Evolutionary conservation across 371 early-diverging fungal species (phyloP).

Genomic region (Mortierella sp.): DNA sequence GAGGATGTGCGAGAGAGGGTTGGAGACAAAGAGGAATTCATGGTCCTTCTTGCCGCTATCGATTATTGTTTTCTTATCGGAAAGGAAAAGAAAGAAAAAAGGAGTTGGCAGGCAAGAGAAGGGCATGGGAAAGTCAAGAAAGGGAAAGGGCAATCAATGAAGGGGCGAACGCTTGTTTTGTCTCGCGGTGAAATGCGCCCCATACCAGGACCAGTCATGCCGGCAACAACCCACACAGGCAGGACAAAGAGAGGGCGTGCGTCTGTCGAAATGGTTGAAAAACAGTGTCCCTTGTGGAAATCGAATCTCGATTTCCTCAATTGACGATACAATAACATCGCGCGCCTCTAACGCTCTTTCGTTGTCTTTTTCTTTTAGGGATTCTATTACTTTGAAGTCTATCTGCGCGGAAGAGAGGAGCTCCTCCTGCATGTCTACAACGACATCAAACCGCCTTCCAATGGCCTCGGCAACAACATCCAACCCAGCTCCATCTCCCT

Average conservation of each 20-base stretch:
- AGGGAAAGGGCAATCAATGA: background rate
- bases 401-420: conserved; percentile 83
- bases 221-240: background rate
- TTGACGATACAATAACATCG: background rate
- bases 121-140: background rate
- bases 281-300: background rate
- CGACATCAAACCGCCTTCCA: conserved; percentile 32
- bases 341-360: conserved; percentile 24
- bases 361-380: conserved; percentile 63
- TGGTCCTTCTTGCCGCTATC: conserved; percentile 3
- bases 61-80: background rate
- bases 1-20: background rate
- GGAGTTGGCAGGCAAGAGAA: background rate
- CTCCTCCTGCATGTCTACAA: conserved; percentile 73
- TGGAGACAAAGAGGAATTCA: background rate
- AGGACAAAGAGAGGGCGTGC: background rate
- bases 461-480: conserved; percentile 25
- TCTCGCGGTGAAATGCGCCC: background rate
- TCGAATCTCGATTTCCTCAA: background rate
- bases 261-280: background rate
- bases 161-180: background rate
- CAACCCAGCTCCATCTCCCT: conserved; percentile 47
- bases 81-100: background rate
- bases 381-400: conserved; percentile 79
- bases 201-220: background rate